Evolutionary conservation across 345 rosid species (phyloP), one percentile per base, ranked within the genome.

Genomic region (Corchorus olitorius): DNA sequence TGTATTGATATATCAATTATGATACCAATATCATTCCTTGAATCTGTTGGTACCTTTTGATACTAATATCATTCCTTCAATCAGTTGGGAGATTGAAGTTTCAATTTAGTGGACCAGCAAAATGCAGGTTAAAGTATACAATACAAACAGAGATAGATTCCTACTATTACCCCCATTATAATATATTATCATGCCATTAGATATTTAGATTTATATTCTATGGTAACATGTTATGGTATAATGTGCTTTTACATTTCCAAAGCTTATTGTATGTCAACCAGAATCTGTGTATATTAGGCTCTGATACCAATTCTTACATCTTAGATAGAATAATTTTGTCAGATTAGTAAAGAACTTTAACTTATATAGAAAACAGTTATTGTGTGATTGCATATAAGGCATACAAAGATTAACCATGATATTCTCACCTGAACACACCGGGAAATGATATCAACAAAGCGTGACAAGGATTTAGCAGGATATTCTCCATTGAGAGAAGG

Each of bases 361-460:
- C 17, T 59, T 59, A 59, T 59, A 4, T 22, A 27, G 63, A 0
- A 59, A 59, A 59, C 12, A 11, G 63, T 27, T 59, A 56, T 2
- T 11, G 55, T 67, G n/a, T 27, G 14, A 9, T 2, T 56, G 3
- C 19, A 33, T 10, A 80, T 6, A 34, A 17, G 22, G 15, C 6
- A 20, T 7, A 66, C 15, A 69, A 66, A 70, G 33, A 13, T 33
- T 70, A 19, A 17, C n/a, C 17, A 50, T 17, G 43, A 71, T 67
- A 70, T 68, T 74, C 83, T 85, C 79, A 92, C 99, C 98, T 87
- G 96, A 81, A 94, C 93, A 79, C 99, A 97, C 9, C 99, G 94
- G 35, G 90, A 89, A 67, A 97, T 97, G 35, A 97, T 90, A 80
- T 97, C 99, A 1, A 91, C 99, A 74, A 97, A 97, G 77, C 91